Conservation (phyloP, 352 stramenopile species). For the Plasmopara viticola region DNA sequence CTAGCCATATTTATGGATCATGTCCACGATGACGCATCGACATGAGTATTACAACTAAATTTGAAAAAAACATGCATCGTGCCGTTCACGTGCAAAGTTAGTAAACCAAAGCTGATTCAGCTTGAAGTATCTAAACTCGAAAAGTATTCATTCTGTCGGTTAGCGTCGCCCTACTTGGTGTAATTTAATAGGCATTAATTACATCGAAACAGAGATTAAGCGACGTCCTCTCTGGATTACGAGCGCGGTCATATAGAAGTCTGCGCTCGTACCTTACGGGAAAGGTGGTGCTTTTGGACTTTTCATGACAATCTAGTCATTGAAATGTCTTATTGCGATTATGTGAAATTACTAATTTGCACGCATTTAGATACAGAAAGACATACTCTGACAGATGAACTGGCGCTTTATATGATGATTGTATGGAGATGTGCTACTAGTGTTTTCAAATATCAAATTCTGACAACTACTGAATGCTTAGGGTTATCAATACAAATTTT, state of each 20-base stretch:
- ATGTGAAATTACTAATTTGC: too few relatives aligned
- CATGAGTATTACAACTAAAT: constrained; percentile 7
- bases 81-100: constrained; percentile 3
- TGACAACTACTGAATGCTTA: too few relatives aligned
- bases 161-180: background rate
- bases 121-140: background rate
- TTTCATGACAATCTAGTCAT: too few relatives aligned
- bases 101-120: background rate
- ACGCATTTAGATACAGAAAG: too few relatives aligned
- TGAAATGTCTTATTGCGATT: too few relatives aligned
- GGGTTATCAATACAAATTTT: too few relatives aligned
- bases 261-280: background rate
- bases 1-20: background rate
- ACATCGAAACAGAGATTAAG: background rate
- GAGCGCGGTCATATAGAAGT: background rate
- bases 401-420: too few relatives aligned
- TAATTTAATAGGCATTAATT: background rate
- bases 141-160: background rate
- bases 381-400: too few relatives aligned
- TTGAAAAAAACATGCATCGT: constrained; percentile 10
- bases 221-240: background rate
- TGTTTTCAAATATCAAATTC: too few relatives aligned
- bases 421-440: too few relatives aligned
- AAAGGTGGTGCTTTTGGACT: background rate
- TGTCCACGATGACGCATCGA: background rate